Evolutionary conservation across 805 yeast species (phyloP).

Genomic region (Candida silvicultrix): DNA sequence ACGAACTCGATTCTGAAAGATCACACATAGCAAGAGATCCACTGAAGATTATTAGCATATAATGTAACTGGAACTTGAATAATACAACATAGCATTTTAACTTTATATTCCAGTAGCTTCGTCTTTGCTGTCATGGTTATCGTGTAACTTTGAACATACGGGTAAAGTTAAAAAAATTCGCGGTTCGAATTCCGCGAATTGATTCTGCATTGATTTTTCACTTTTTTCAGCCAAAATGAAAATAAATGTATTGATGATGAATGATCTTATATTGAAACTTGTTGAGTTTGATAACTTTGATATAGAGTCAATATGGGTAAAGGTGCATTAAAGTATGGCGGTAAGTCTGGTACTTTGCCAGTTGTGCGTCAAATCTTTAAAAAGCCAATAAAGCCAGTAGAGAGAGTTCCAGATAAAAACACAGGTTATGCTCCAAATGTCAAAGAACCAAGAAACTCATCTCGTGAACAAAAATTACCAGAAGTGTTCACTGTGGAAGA

Average conservation of each 20-base stretch:
- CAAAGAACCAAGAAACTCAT: slow-evolving; percentile 58
- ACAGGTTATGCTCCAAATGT: slow-evolving; percentile 70
- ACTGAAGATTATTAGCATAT: slow-evolving; percentile 23
- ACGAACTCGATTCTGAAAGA: slow-evolving; percentile 31
- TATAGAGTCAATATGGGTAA: slow-evolving; percentile 42
- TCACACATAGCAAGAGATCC: slow-evolving; percentile 35
- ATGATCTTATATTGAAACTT: too few species aligned
- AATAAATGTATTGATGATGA: neutral
- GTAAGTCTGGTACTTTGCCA: slow-evolving; percentile 80
- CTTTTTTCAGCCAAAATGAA: neutral
- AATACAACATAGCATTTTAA: too few species aligned
- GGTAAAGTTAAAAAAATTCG: neutral
- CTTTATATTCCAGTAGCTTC: too few species aligned
- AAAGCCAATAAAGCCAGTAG: slow-evolving; percentile 37
- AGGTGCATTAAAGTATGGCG: slow-evolving; percentile 38
- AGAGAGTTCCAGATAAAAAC: slow-evolving; percentile 40
- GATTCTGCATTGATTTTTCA: too few species aligned
- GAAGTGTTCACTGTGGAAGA: slow-evolving; percentile 53
- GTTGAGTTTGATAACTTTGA: too few species aligned
- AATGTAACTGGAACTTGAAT: too few species aligned
- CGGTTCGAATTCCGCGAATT: neutral
- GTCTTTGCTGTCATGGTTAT: too few species aligned
- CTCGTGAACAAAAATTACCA: slow-evolving; percentile 48
- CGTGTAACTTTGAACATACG: neutral
- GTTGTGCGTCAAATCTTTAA: slow-evolving; percentile 69